Conservation (phyloP, 495 filamentous ascomycete species). For the Podospora pseudocomata region DNA sequence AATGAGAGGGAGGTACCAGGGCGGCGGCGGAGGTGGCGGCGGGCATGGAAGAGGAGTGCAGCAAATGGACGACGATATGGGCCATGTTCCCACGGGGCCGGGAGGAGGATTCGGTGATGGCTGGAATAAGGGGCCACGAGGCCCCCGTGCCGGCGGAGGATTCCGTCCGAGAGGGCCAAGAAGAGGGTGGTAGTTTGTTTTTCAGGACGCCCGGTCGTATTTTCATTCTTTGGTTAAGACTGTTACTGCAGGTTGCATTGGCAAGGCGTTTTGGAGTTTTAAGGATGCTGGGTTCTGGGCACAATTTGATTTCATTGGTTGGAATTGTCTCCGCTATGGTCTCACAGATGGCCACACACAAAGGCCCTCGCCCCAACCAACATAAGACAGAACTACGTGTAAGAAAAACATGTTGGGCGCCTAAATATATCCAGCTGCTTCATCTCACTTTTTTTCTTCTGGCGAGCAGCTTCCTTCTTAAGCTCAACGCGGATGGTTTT, state of each 20-base stretch:
- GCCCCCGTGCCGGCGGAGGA: slow-evolving; percentile 41
- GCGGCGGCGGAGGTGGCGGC: slow-evolving; percentile 56
- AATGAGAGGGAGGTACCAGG: slow-evolving; percentile 47
- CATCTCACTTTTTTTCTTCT: background rate
- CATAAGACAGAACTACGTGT: background rate
- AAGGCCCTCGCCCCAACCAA: background rate
- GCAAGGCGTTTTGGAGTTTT: slow-evolving; percentile 12
- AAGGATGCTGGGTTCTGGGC: background rate
- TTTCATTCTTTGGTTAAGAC: background rate
- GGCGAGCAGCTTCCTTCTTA: no score
- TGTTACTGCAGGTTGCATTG: slow-evolving; percentile 10
- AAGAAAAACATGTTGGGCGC: background rate
- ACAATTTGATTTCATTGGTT: background rate
- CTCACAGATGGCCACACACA: background rate
- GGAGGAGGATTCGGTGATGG: slow-evolving; percentile 56
- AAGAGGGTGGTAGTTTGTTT: slow-evolving; percentile 36
- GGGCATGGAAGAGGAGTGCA: slow-evolving; percentile 37
- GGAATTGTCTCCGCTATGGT: background rate
- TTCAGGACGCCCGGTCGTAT: background rate
- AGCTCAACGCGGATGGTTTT: no score
- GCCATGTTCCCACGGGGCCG: slow-evolving; percentile 39
- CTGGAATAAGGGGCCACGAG: slow-evolving; percentile 46
- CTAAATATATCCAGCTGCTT: background rate
- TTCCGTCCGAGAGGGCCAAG: slow-evolving; percentile 39
- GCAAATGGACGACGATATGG: slow-evolving; percentile 40